Conservation (phyloP, 2,329 filamentous ascomycete genomes). For the Ophiostoma sp. region DNA sequence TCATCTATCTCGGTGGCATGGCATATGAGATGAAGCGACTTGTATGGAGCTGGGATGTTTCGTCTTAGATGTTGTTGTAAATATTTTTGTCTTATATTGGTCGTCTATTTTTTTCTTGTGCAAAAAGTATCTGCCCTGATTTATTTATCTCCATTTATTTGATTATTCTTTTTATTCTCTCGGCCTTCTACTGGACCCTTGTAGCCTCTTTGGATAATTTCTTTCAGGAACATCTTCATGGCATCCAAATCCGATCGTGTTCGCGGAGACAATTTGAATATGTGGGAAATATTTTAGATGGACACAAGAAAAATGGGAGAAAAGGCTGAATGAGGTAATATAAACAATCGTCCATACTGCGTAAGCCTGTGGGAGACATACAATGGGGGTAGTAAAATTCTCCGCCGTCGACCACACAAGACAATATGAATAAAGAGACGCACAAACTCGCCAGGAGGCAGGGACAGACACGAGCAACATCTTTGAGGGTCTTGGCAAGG, state of each 20-base stretch:
- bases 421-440: background rate
- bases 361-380: slow-evolving; percentile 16
- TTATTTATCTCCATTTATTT: background rate
- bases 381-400: background rate
- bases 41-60: background rate
- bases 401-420: background rate
- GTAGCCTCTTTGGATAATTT: slow-evolving; percentile 17
- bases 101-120: background rate
- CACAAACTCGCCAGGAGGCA: slow-evolving; percentile 1
- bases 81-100: background rate
- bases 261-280: background rate
- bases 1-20: background rate
- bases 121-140: background rate
- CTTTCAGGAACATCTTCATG: slow-evolving; percentile 9
- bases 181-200: background rate
- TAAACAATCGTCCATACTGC: slow-evolving; percentile 16
- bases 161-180: background rate
- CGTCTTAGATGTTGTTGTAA: background rate
- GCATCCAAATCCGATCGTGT: slow-evolving; percentile 2
- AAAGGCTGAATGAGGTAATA: slow-evolving; percentile 25
- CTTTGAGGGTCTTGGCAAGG: slow-evolving; percentile 12
- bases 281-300: background rate
- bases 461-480: background rate
- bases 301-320: background rate
- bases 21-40: background rate